Evolutionary conservation across 371 early-diverging fungal species (phyloP), one percentile per base, ranked within the genome.

Genomic region (Circinella minor): DNA sequence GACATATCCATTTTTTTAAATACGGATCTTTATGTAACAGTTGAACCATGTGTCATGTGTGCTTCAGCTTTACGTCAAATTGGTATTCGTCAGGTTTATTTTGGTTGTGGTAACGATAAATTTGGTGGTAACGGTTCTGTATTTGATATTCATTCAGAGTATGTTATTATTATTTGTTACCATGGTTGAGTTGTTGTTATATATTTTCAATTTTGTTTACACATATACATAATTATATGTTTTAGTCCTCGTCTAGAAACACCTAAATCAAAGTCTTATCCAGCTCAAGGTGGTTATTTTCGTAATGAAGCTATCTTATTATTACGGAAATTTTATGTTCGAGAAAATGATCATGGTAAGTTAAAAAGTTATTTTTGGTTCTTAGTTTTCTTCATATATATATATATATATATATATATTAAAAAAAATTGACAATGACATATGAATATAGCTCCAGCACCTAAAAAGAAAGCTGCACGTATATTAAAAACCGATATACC

Each of bases 31-130:
- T 99, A 97, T 80, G 97, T 99, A 13, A 99, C 99, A 1, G 97
- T 99, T 1, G 99, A 99, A 80, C 99, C 99, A 4, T 99, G 99
- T 78, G 88, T 99, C 4, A 99, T 99, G 99, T 99, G 99, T 71
- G 95, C 97, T 4, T 90, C 95, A 54, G 96, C 98, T 6, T 75
- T 99, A 67, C 81, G 97, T 36, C 92, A 92, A 65, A 68, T 91
- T 20, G 87, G 90, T 87, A 88, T 98, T 15, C 84, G 91, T 3
- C 83, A 88, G 20, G 97, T 97, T 3, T 92, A 91, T 67, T 98
- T 87, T 82, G 98, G 98, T 3, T 93, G 94, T 73, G 88, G 90
- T 3, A 98, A 98, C 74, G 98, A 98, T 18, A 88, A 95, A 66
- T 98, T 98, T 86, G 99, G 99, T 36, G 99, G 99, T 7, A 93